Evolutionary conservation across 495 filamentous ascomycete genomes (phyloP).

Genomic region (Daldinia bambusicola): DNA sequence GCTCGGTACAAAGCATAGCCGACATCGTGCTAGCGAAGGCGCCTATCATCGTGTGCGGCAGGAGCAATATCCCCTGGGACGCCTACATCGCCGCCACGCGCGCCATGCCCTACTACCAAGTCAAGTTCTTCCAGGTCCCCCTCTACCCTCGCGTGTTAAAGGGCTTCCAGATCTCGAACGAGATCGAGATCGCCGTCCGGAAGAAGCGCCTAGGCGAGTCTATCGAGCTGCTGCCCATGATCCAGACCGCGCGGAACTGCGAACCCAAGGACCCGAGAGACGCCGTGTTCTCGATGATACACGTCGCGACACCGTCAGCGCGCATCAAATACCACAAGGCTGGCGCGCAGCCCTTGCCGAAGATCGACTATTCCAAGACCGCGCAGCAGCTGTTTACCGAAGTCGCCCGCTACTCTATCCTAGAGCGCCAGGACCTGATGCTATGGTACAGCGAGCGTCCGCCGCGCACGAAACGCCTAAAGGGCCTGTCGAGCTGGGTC

Average conservation of each 20-base stretch:
- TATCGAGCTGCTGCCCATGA: conserved; percentile 39
- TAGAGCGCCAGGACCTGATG: conserved; percentile 39
- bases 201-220: conserved; percentile 25
- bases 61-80: conserved; percentile 37
- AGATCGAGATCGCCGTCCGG: conserved; percentile 33
- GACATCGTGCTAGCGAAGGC: conserved; percentile 38
- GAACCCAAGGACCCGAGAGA: conserved; percentile 31
- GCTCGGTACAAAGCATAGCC: conserved; percentile 29
- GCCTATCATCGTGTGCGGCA: conserved; percentile 36
- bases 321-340: conserved; percentile 18
- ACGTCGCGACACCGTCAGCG: conserved; percentile 30
- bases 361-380: conserved; percentile 39
- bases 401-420: conserved; percentile 26
- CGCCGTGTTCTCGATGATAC: conserved; percentile 36
- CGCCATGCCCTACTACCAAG: conserved; percentile 30
- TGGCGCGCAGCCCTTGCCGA: conserved; percentile 34
- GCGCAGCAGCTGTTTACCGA: conserved; percentile 28
- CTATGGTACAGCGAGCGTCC: conserved; percentile 32
- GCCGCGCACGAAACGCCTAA: conserved; percentile 24
- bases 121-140: conserved; percentile 31
- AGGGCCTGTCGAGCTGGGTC: conserved; percentile 43
- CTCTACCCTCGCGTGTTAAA: conserved; percentile 10
- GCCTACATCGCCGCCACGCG: conserved; percentile 34
- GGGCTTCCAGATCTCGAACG: conserved; percentile 22
- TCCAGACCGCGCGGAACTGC: conserved; percentile 37